Percentiles rank a stretch among this genome's conserved stretches.
Evolutionary conservation across 2,329 filamentous ascomycete genomes (phyloP).

Genomic region (Clonostachys solani): DNA sequence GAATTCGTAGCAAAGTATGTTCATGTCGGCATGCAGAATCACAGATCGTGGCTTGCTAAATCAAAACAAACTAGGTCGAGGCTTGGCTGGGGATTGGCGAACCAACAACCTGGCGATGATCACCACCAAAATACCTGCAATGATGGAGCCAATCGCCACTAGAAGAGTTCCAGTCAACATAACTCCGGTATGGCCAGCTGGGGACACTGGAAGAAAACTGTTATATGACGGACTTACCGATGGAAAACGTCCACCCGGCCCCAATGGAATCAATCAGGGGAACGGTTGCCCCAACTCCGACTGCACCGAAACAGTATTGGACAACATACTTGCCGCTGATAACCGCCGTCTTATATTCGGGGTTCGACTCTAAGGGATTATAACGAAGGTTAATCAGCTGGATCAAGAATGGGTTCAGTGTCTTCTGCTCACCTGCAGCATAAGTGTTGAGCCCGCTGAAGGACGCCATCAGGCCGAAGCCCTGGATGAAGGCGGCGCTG

Average conservation of each 20-base stretch:
- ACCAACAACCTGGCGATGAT: neutral
- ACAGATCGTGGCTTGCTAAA: no score
- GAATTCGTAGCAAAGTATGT: no score
- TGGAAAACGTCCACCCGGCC: conserved; percentile 1
- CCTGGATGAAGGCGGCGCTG: conserved; percentile 2
- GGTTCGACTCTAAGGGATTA: conserved; percentile 6
- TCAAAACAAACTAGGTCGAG: neutral
- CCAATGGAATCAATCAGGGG: conserved; percentile 1
- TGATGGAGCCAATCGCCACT: neutral
- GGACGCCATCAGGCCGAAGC: conserved; percentile 16
- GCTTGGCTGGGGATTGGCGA: neutral
- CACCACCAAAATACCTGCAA: neutral
- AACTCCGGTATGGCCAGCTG: neutral
- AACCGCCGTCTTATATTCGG: conserved; percentile 7
- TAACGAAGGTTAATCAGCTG: neutral
- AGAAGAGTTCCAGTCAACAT: no score
- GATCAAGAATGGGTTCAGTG: neutral
- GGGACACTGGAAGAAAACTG: neutral
- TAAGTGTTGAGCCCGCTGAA: conserved; percentile 34
- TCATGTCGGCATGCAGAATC: no score
- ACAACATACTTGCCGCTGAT: conserved; percentile 11
- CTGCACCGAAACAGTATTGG: conserved; percentile 9
- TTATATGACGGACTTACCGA: neutral
- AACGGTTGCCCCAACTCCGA: neutral
- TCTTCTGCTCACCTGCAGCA: conserved; percentile 21